Conservation (phyloP, 768 basidiomycete genomes). For the Rhizopogon rudus region DNA sequence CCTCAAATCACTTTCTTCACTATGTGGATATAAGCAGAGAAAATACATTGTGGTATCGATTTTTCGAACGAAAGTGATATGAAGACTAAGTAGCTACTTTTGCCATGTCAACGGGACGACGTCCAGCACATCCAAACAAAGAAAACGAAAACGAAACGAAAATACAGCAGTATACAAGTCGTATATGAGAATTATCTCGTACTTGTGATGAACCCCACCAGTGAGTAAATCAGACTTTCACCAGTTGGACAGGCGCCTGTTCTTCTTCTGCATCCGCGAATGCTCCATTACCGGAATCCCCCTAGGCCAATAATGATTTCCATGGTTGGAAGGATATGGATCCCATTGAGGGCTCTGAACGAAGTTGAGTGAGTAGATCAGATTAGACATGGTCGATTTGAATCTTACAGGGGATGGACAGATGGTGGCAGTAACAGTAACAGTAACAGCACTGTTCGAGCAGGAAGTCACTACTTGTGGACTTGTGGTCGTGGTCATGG, state of each 20-base stretch:
- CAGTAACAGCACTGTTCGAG: conserved; percentile 1
- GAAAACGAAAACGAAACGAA: background rate
- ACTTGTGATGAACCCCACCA: background rate
- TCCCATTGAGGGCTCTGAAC: background rate
- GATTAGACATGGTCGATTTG: background rate
- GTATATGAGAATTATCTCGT: background rate
- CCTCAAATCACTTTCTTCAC: too few species aligned
- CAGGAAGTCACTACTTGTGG: background rate
- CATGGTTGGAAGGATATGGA: background rate
- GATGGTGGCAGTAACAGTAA: conserved; percentile 12
- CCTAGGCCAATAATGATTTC: background rate
- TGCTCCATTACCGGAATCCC: background rate
- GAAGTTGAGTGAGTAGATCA: background rate
- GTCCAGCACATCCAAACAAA: background rate
- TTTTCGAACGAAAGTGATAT: background rate
- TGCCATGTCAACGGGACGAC: background rate
- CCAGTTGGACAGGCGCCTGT: background rate
- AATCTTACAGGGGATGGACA: conserved; percentile 13
- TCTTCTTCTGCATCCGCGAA: background rate
- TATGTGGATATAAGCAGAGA: too few species aligned
- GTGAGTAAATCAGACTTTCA: background rate
- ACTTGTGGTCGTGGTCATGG: background rate
- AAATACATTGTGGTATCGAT: too few species aligned
- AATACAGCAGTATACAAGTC: background rate
- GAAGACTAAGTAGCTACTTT: background rate